Percentiles rank a stretch among this genome's conserved stretches.
phyloP scores from a whole-genome alignment of 176 grass and related monocot species.

The Chrysopogon serrulatus region DNA sequence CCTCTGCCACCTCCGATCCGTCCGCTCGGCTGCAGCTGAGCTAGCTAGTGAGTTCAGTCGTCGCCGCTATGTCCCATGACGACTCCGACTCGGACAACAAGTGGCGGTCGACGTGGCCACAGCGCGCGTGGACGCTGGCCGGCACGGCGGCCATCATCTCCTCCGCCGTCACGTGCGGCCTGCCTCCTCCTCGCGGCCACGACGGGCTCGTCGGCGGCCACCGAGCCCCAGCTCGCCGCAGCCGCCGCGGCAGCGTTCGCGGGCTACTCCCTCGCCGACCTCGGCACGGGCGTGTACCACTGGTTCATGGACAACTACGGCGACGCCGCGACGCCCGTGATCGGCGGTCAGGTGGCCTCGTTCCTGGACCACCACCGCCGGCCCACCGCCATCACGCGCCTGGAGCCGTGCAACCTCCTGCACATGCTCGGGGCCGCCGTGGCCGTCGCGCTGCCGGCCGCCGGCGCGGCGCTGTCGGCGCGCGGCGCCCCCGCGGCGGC shows the following conservation, averaged over 20 bases:
- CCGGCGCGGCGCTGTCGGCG: constrained; percentile 22
- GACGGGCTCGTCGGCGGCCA: constrained; percentile 15
- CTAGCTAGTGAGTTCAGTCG: too few species aligned
- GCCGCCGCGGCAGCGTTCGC: constrained; percentile 13
- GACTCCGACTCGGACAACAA: not conserved
- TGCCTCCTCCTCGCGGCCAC: not conserved
- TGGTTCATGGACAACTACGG: constrained; percentile 92
- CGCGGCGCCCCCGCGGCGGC: constrained; percentile 12
- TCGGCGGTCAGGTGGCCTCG: constrained; percentile 70
- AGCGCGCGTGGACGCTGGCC: constrained; percentile 58
- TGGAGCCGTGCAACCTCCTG: constrained; percentile 65
- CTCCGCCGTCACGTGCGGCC: not conserved
- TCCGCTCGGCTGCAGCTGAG: too few species aligned
- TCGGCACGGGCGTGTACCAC: constrained; percentile 66
- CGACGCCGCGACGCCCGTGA: constrained; percentile 40
- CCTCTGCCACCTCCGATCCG: too few species aligned
- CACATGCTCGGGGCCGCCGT: constrained; percentile 39
- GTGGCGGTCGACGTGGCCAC: constrained; percentile 62
- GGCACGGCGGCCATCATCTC: not conserved
- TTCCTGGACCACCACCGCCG: constrained; percentile 73
- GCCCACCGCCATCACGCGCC: constrained; percentile 48
- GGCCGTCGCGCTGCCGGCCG: constrained; percentile 25
- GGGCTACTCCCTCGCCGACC: constrained; percentile 66
- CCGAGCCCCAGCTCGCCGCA: constrained; percentile 5
- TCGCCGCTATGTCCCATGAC: not conserved